Evolutionary conservation across 441 rosid species (phyloP), one percentile per base, ranked within the genome.

Genomic region (Syzygium syzygioides): DNA sequence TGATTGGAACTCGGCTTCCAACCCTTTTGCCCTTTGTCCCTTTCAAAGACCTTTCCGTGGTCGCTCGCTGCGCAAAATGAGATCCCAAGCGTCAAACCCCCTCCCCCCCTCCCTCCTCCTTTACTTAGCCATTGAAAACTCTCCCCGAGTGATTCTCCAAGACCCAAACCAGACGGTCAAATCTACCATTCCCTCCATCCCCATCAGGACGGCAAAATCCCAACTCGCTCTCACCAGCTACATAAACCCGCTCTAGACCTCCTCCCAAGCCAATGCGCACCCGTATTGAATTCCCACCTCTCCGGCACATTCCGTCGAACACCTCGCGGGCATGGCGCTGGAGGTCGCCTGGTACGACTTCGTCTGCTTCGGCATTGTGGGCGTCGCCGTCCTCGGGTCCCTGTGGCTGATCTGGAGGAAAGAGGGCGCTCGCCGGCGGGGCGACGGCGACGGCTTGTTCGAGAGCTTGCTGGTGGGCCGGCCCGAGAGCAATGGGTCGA

Each of bases 291-390:
- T 55, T 28, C 48, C 57, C 41, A 10, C 48, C 28, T 1, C 41
- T 6, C 55, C 6, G 54, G 76, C 45, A 7, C 83, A 7, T 76
- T 76, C 83, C 52, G 83, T 41, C 83, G 52, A 76, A 41, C 83
- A 13, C 10, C 83, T 55, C 53, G 52, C 11, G 20, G 53, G 34
- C 53, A 89, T 89, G 88, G 90, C 32, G 13, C 86, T 89, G 30
- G 86, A 20, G 0, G n/a, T 89, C 62, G 71, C 80, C 79, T 89
- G 90, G 90, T 89, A 79, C 87, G 88, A 86, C 64, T 86, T 89
- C 55, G 86, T 86, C 37, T 89, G 90, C 88, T 89, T 89, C 86
- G 90, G 88, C 87, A 86, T 89, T 50, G 90, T 89, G 25, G 90
- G 66, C 17, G 66, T 59, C 32, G 76, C 90, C n/a, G 23, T 86